Percentiles rank a stretch among this genome's conserved stretches.
phyloP scores from a whole-genome alignment of 2,329 filamentous ascomycete genomes.

The Paracamarosporium sp. region DNA sequence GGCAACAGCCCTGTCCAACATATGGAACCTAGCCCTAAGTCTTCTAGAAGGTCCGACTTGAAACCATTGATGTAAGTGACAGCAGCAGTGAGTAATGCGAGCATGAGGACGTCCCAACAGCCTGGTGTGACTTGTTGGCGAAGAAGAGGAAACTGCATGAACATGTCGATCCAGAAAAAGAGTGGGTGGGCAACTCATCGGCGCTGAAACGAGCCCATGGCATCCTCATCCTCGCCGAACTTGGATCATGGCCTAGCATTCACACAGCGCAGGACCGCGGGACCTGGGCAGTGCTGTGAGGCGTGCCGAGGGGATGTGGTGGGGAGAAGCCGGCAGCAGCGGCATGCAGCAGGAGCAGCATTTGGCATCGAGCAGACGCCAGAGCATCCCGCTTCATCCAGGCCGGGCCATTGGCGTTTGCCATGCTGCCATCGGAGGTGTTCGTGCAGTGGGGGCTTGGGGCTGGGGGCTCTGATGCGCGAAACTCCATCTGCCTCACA shows the following conservation, averaged over 20 bases:
- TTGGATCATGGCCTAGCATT: neutral
- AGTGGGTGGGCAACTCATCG: slow-evolving; percentile 16
- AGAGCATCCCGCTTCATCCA: neutral
- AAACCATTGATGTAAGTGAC: slow-evolving; percentile 35
- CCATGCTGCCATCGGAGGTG: slow-evolving; percentile 4
- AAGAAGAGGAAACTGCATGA: slow-evolving; percentile 35
- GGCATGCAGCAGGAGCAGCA: neutral
- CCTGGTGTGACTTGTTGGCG: slow-evolving; percentile 20
- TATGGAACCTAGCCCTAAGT: slow-evolving; percentile 15
- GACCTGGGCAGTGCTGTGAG: neutral
- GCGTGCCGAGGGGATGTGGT: neutral
- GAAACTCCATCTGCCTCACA: slow-evolving; percentile 28
- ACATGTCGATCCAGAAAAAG: slow-evolving; percentile 22
- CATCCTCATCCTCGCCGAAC: neutral
- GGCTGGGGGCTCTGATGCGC: slow-evolving; percentile 11
- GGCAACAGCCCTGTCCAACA: slow-evolving; percentile 25
- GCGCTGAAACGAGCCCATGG: slow-evolving; percentile 32
- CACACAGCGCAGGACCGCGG: neutral
- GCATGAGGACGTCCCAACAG: slow-evolving; percentile 23
- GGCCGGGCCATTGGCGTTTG: slow-evolving; percentile 1
- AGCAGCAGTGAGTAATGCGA: slow-evolving; percentile 23
- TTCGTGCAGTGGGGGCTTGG: slow-evolving; percentile 15
- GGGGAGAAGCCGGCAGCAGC: neutral
- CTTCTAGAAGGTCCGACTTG: slow-evolving; percentile 40
- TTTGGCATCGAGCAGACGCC: neutral